phyloP scores from a whole-genome alignment of 805 yeast species.

The Candida arabinofermentans region DNA sequence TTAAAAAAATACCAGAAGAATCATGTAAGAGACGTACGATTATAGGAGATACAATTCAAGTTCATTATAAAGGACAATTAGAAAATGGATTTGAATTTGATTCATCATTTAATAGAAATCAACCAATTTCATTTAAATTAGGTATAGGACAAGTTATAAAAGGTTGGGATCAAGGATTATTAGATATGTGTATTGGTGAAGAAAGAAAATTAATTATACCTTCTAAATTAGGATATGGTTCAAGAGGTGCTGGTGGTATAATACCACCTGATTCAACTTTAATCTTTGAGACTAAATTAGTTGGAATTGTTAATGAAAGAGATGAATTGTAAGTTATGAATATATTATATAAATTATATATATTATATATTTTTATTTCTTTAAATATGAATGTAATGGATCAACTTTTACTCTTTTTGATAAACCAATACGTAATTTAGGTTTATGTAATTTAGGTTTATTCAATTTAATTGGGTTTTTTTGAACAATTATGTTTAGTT shows the following conservation, averaged over 20 bases:
- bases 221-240: slow-evolving; percentile 73
- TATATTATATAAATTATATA: not conserved
- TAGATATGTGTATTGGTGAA: slow-evolving; percentile 86
- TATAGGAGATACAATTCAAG: slow-evolving; percentile 64
- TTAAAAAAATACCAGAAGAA: slow-evolving; percentile 43
- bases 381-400: slow-evolving; percentile 16
- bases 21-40: slow-evolving; percentile 56
- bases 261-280: slow-evolving; percentile 79
- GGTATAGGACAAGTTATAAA: slow-evolving; percentile 78
- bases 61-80: slow-evolving; percentile 76
- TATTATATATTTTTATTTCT: not conserved
- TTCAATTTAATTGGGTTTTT: slow-evolving; percentile 5
- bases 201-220: slow-evolving; percentile 78
- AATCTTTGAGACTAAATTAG: slow-evolving; percentile 60
- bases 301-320: slow-evolving; percentile 37
- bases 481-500: too few relatives aligned
- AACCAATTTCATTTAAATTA: slow-evolving; percentile 67
- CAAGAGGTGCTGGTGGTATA: slow-evolving; percentile 59
- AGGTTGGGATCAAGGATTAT: slow-evolving; percentile 90
- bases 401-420: slow-evolving; percentile 16
- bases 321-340: slow-evolving; percentile 21
- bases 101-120: slow-evolving; percentile 58
- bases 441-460: slow-evolving; percentile 6
- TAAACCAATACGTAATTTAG: slow-evolving; percentile 15
- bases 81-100: slow-evolving; percentile 72